Evolutionary conservation across 805 yeast species (phyloP).

Genomic region (Novakomyces olei): DNA sequence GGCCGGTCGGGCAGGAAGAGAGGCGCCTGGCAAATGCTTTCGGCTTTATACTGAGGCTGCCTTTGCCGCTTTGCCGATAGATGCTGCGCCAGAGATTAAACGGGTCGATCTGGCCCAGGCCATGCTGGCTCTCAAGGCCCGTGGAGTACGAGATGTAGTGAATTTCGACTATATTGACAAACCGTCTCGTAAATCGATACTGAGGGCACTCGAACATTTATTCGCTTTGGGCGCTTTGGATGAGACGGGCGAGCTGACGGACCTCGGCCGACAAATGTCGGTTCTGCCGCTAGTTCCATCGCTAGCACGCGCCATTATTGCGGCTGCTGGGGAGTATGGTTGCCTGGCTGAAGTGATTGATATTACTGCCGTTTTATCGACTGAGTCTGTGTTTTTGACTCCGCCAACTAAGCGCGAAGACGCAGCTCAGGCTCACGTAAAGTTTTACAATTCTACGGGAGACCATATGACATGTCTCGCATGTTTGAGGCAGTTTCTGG

Average conservation of each 20-base stretch:
- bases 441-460: too few relatives aligned
- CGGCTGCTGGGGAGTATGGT: conserved; percentile 32
- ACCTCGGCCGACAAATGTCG: conserved; percentile 65
- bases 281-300: conserved; percentile 84
- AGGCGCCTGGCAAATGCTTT: conserved; percentile 90
- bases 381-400: conserved; percentile 64
- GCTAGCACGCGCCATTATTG: conserved; percentile 51
- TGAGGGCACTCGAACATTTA: conserved; percentile 57
- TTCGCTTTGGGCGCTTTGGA: conserved; percentile 75
- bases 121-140: conserved; percentile 49
- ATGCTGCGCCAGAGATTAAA: conserved; percentile 81
- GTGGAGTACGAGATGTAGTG: conserved; percentile 66
- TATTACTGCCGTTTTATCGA: conserved; percentile 65
- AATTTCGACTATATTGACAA: conserved; percentile 80
- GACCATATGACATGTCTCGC: conserved; percentile 59
- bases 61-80: conserved; percentile 49
- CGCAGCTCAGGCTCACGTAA: conserved; percentile 50
- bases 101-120: conserved; percentile 62
- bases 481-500: conserved; percentile 58
- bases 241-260: conserved; percentile 54
- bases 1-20: conserved; percentile 96
- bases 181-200: conserved; percentile 52
- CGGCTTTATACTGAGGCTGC: conserved; percentile 71
- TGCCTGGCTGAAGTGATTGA: conserved; percentile 51
- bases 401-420: conserved; percentile 74